A percentile compares a stretch with the other conserved stretches of the same genome.
Conservation (phyloP, 1,284 basidiomycete genomes). For the Laetiporus sulphureus region DNA sequence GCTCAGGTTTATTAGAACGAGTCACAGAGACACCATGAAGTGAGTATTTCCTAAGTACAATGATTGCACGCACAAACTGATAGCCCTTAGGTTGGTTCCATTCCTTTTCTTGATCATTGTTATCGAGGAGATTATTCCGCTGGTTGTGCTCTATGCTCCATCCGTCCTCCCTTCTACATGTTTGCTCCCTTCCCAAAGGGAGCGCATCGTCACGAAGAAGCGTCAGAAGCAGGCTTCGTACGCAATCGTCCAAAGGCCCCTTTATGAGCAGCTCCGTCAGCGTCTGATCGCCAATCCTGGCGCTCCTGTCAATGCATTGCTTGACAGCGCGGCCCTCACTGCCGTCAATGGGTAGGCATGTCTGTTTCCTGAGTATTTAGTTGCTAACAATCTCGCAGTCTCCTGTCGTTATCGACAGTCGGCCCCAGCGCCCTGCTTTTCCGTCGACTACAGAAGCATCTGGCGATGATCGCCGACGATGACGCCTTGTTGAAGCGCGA, state of each 20-base stretch:
- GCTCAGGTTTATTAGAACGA: constrained; percentile 56
- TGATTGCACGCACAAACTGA: no score
- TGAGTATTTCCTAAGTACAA: no score
- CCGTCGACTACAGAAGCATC: constrained; percentile 49
- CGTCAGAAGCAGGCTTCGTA: constrained; percentile 40
- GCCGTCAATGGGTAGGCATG: constrained; percentile 26
- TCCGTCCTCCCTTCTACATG: constrained; percentile 83
- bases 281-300: constrained; percentile 29
- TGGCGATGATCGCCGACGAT: constrained; percentile 49
- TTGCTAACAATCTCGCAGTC: constrained; percentile 27
- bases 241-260: constrained; percentile 28
- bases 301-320: constrained; percentile 14
- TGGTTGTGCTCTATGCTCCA: constrained; percentile 83
- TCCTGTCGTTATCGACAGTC: constrained; percentile 52
- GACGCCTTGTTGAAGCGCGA: constrained; percentile 53
- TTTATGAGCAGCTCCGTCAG: constrained; percentile 24
- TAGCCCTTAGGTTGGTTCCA: constrained; percentile 58
- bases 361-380: constrained; percentile 2
- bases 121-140: constrained; percentile 77
- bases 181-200: constrained; percentile 76
- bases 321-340: constrained; percentile 15
- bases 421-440: constrained; percentile 46
- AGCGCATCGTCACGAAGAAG: constrained; percentile 59
- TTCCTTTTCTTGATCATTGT: constrained; percentile 73
- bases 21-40: constrained; percentile 63